Evolutionary conservation across 257 asterid species (phyloP).

Genomic region (Scutellaria baicalensis): DNA sequence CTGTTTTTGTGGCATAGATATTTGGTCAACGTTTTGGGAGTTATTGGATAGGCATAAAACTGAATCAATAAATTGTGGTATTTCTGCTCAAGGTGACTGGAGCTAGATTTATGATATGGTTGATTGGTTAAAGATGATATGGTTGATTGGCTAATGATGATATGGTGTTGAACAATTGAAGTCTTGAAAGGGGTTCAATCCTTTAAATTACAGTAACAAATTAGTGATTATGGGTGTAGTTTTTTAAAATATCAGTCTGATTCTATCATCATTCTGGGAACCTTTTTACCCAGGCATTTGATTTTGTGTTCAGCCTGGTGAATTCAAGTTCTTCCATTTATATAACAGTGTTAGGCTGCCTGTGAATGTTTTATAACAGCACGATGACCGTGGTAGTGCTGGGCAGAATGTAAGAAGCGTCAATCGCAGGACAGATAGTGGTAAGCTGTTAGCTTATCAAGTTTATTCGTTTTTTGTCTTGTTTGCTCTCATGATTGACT

Average conservation of each 20-base stretch:
- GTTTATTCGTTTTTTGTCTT: neutral
- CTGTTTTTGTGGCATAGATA: neutral
- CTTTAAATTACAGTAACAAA: neutral
- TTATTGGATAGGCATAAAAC: too few relatives aligned
- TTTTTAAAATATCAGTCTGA: neutral
- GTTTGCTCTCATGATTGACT: neutral
- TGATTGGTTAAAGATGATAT: neutral
- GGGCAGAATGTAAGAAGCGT: constrained; percentile 63
- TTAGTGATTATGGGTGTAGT: neutral
- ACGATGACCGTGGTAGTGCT: constrained; percentile 70
- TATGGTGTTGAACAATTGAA: neutral
- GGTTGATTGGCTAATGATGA: neutral
- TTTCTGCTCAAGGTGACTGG: neutral
- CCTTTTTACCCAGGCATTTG: constrained; percentile 24
- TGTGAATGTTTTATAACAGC: constrained; percentile 93
- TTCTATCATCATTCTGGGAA: constrained; percentile 6
- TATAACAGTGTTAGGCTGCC: constrained; percentile 83
- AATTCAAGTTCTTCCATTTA: constrained; percentile 44
- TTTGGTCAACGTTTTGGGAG: too few relatives aligned
- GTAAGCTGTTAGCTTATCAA: constrained; percentile 25
- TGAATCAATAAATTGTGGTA: neutral
- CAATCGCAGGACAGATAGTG: constrained; percentile 43
- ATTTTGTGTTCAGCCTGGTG: constrained; percentile 49
- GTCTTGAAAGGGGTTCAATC: neutral
- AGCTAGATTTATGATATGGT: neutral